Conservation (phyloP, 306 rosid genomes). For the Vigna unguiculata region DNA sequence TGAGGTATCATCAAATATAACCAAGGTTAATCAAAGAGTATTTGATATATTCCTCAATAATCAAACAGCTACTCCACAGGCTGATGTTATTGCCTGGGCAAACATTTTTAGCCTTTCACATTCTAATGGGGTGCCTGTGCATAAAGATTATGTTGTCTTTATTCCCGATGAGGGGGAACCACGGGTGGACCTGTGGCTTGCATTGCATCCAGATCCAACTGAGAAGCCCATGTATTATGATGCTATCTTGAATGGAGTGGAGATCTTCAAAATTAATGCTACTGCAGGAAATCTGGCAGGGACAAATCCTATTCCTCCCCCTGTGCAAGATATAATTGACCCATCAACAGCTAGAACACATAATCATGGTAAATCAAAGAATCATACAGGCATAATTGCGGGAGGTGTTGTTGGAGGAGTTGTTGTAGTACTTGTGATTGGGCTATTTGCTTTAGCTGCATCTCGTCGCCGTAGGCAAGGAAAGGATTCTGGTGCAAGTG, state of each 20-base stretch:
- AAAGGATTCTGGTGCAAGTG: conserved; percentile 77
- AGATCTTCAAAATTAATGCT: conserved; percentile 82
- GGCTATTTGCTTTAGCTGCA: conserved; percentile 57
- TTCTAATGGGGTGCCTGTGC: conserved; percentile 59
- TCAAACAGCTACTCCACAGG: conserved; percentile 67
- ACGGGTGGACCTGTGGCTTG: conserved; percentile 77
- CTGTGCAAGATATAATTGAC: conserved; percentile 58
- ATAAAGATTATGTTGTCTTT: conserved; percentile 65
- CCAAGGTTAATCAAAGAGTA: conserved; percentile 63
- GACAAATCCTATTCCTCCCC: conserved; percentile 72
- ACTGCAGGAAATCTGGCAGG: conserved; percentile 75
- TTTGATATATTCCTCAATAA: conserved; percentile 71
- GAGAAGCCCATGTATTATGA: conserved; percentile 45
- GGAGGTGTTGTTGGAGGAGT: conserved; percentile 76
- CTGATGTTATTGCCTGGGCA: conserved; percentile 67
- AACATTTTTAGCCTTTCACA: neutral
- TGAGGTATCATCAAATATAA: conserved; percentile 60
- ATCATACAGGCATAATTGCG: conserved; percentile 62
- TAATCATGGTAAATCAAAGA: conserved; percentile 59
- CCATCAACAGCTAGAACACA: conserved; percentile 57
- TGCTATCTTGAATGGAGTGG: conserved; percentile 82
- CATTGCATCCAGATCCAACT: conserved; percentile 63
- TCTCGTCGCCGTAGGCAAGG: conserved; percentile 57
- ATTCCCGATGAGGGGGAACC: conserved; percentile 68
- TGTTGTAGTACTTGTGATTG: conserved; percentile 61